These are phyloP conservation scores for Eucalyptus regnans DNA, from an alignment of 345 rosid species.

Conservation along the genomic window DNA sequence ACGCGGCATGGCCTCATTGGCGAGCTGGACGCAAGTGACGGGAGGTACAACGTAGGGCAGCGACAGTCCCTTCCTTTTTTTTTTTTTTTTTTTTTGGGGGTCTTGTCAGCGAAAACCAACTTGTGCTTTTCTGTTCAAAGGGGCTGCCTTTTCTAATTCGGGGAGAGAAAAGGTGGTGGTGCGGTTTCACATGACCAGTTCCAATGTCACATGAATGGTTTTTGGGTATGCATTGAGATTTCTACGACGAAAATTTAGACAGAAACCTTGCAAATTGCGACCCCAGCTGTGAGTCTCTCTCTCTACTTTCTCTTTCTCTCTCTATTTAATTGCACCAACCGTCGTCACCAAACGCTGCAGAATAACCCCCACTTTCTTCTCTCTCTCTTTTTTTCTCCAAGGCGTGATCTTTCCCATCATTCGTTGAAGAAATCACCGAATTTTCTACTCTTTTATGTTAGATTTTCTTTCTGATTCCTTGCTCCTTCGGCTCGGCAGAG, in stretches of 20 bases:
- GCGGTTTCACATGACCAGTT: conserved; percentile 6
- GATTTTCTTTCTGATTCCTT: neutral
- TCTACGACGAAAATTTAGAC: neutral
- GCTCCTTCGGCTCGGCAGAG: neutral
- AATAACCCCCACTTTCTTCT: neutral
- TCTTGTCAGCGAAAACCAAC: neutral
- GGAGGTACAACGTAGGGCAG: neutral
- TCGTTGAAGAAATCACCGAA: neutral
- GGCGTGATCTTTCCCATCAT: neutral
- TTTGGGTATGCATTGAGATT: conserved; percentile 15
- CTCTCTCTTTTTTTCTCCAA: neutral
- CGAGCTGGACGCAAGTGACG: neutral
- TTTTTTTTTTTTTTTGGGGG: too few relatives aligned
- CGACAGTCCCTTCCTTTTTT: fast-evolving
- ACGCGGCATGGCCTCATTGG: neutral
- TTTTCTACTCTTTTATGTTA: neutral
- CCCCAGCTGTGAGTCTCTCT: neutral
- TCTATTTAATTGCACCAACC: neutral
- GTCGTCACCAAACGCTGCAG: neutral
- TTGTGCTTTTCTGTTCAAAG: neutral
- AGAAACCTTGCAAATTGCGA: neutral
- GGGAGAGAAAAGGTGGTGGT: neutral
- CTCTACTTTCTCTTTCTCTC: neutral
- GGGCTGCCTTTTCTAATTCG: neutral
- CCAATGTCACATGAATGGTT: neutral